These are phyloP conservation scores for Mycosphaerella arachidis DNA, from an alignment of 2,329 filamentous ascomycete species.

Conservation along the genomic window DNA sequence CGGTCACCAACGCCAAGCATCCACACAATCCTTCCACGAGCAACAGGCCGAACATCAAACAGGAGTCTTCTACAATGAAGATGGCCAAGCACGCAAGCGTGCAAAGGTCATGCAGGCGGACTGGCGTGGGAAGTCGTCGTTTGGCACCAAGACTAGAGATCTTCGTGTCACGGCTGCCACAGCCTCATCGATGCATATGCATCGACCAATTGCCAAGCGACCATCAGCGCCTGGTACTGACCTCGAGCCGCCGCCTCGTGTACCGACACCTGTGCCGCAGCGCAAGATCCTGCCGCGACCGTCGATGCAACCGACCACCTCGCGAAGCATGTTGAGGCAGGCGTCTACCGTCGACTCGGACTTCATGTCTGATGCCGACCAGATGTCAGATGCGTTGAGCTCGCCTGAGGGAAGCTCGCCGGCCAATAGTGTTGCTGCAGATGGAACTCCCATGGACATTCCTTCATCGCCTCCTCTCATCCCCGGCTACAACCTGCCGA, in stretches of 20 bases:
- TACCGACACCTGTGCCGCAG: conserved; percentile 68
- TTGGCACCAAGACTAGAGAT: conserved; percentile 62
- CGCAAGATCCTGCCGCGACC: conserved; percentile 35
- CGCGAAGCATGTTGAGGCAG: conserved; percentile 29
- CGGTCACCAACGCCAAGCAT: conserved; percentile 21
- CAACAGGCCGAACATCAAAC: conserved; percentile 18
- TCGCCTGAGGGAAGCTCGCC: conserved; percentile 48
- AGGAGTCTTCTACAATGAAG: conserved; percentile 37
- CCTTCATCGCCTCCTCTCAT: conserved; percentile 86
- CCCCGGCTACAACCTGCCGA: conserved; percentile 41
- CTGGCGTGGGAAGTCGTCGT: conserved; percentile 65
- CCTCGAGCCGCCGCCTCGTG: conserved; percentile 68
- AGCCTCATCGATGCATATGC: conserved; percentile 77
- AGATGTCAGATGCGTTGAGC: conserved; percentile 41
- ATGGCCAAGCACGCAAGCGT: conserved; percentile 66
- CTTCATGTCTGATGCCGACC: conserved; percentile 29
- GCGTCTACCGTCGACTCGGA: conserved; percentile 30
- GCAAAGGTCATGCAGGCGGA: conserved; percentile 71
- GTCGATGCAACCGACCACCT: conserved; percentile 24
- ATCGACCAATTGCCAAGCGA: conserved; percentile 63
- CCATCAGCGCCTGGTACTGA: conserved; percentile 50
- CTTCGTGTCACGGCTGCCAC: conserved; percentile 87
- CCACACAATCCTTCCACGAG: conserved; percentile 17
- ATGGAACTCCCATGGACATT: conserved; percentile 72
- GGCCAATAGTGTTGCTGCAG: conserved; percentile 39